Conservation (phyloP, 805 yeast species). For the Babjeviella inositovora region DNA sequence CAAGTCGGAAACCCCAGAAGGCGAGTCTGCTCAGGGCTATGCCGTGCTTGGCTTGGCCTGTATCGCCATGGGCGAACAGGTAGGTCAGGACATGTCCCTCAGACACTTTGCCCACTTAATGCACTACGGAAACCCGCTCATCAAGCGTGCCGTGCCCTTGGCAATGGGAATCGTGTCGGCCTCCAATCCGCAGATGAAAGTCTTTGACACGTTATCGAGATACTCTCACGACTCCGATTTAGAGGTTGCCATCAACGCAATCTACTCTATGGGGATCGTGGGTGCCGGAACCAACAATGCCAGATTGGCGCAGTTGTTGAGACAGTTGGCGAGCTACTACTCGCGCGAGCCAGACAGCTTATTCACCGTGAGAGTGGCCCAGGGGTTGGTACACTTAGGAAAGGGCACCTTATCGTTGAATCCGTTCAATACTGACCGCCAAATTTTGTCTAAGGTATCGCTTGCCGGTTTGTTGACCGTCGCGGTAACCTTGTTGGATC, state of each 20-base stretch:
- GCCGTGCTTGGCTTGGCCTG: conserved; percentile 91
- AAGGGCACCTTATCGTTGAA: conserved; percentile 87
- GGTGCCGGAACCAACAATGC: conserved; percentile 99
- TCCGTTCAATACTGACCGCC: conserved; percentile 82
- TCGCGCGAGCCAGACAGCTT: conserved; percentile 79
- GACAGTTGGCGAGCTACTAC: conserved; percentile 91
- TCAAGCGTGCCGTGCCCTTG: conserved; percentile 88
- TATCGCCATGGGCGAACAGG: conserved; percentile 94
- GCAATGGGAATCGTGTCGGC: conserved; percentile 96
- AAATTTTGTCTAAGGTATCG: conserved; percentile 73
- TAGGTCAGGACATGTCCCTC: conserved; percentile 93
- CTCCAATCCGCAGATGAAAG: conserved; percentile 92
- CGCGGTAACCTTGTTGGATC: conserved; percentile 72
- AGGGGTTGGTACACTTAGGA: conserved; percentile 89
- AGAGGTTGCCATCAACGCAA: conserved; percentile 89
- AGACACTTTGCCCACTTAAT: conserved; percentile 95
- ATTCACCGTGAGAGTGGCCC: conserved; percentile 88
- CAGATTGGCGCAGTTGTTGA: conserved; percentile 84
- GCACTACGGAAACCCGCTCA: conserved; percentile 91
- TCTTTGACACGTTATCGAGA: conserved; percentile 88
- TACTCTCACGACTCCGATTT: conserved; percentile 92
- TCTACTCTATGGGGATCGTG: conserved; percentile 92
- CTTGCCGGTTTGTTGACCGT: conserved; percentile 82
- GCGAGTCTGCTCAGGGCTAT: conserved; percentile 58
- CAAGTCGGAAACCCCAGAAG: conserved; percentile 22